A percentile compares a stretch with the other conserved stretches of the same genome.
Evolutionary conservation across 2,329 filamentous ascomycete species (phyloP).

Genomic region (Phaeoacremonium minimum): DNA sequence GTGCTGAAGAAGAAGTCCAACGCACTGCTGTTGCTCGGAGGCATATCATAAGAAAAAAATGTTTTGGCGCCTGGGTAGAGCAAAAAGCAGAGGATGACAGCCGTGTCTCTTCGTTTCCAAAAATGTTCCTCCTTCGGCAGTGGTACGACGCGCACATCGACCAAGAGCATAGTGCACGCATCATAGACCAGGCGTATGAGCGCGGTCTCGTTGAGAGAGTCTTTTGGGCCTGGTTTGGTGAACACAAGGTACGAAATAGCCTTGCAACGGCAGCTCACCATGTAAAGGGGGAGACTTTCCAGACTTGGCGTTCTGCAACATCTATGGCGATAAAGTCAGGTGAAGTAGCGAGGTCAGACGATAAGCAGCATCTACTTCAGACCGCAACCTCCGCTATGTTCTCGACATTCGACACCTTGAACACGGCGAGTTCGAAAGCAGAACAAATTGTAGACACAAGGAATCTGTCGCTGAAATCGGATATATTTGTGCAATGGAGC

Average conservation of each 20-base stretch:
- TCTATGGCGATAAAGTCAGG: conserved; percentile 6
- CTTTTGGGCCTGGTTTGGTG: conserved; percentile 24
- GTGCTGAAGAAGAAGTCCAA: conserved; percentile 59
- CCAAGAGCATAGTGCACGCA: conserved; percentile 12
- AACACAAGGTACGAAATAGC: conserved; percentile 17
- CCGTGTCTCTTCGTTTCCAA: conserved; percentile 35
- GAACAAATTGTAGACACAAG: too few relatives aligned
- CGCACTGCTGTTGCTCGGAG: conserved; percentile 64
- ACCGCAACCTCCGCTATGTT: too few relatives aligned
- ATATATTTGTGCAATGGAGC: too few relatives aligned
- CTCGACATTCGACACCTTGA: too few relatives aligned
- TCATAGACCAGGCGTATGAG: conserved; percentile 22
- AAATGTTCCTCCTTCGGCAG: conserved; percentile 17
- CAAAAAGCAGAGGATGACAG: conserved; percentile 58
- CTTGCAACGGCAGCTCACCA: conserved; percentile 11
- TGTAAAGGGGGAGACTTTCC: conserved; percentile 9
- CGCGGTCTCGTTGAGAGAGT: conserved; percentile 19
- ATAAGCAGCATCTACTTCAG: conserved; percentile 14
- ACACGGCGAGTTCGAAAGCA: too few relatives aligned
- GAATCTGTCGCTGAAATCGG: too few relatives aligned
- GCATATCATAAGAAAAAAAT: conserved; percentile 65
- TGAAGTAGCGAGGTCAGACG: conserved; percentile 9
- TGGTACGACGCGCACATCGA: conserved; percentile 19
- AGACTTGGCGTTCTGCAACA: conserved; percentile 14
- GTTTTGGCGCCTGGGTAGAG: conserved; percentile 66